Conservation (phyloP, 108 stramenopile species). For the Fragilaria crotonensis region DNA sequence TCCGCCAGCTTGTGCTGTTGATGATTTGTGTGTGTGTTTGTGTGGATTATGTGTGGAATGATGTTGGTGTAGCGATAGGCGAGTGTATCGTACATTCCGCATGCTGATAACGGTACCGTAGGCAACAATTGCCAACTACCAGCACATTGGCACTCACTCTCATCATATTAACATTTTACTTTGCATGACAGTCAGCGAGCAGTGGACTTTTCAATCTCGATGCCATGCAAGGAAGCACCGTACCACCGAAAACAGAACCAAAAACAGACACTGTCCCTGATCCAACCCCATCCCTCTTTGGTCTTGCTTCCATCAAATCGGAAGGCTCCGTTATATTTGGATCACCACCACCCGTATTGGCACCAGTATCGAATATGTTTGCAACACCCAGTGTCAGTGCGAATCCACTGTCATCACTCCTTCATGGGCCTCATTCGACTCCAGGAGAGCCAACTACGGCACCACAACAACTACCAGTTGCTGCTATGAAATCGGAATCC, state of each 20-base stretch:
- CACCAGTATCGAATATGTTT: background rate
- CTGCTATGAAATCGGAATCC: background rate
- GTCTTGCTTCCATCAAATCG: background rate
- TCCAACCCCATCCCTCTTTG: background rate
- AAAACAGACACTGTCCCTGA: background rate
- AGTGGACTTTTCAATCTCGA: constrained; percentile 55
- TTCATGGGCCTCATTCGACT: background rate
- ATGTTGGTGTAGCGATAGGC: too few species aligned
- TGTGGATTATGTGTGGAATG: background rate
- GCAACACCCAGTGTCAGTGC: background rate
- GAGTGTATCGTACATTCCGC: too few species aligned
- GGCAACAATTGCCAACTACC: too few species aligned
- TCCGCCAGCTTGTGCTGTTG: background rate
- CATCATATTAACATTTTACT: too few species aligned
- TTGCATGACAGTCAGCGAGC: background rate
- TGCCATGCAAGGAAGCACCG: constrained; percentile 32
- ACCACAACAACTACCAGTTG: background rate
- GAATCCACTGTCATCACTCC: background rate
- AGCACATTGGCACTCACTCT: too few species aligned
- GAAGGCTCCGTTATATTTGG: background rate
- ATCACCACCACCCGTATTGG: background rate
- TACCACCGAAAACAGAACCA: background rate
- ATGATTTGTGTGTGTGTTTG: background rate
- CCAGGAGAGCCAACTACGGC: background rate
- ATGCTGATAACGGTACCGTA: background rate